A percentile compares a stretch with the other conserved stretches of the same genome.
Evolutionary conservation across 2,329 filamentous ascomycete species (phyloP).

Genomic region (Trichoderma oligosporum): DNA sequence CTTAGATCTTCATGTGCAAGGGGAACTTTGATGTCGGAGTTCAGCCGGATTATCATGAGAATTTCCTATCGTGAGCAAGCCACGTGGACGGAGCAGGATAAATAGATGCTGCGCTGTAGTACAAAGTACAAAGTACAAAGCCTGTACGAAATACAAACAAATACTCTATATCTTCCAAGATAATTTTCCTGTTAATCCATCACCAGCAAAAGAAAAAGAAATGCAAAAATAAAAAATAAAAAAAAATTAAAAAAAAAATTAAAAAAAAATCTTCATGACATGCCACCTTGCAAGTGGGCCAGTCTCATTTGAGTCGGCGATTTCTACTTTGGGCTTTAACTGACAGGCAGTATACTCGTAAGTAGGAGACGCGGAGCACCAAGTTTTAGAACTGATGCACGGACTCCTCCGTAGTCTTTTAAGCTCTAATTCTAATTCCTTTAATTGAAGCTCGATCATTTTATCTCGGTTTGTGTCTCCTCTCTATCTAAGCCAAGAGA

Average conservation of each 20-base stretch:
- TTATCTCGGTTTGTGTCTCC: too few relatives aligned
- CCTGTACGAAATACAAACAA: too few relatives aligned
- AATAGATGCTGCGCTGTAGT: too few relatives aligned
- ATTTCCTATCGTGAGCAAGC: neutral
- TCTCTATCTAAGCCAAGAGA: too few relatives aligned
- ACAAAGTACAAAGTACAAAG: neutral
- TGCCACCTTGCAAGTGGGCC: constrained; percentile 3
- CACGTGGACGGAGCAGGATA: neutral
- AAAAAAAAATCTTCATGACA: too few relatives aligned
- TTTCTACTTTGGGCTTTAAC: constrained; percentile 7
- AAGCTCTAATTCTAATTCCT: too few relatives aligned
- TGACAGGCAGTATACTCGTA: too few relatives aligned
- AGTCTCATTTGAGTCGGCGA: constrained; percentile 10
- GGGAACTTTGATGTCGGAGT: constrained; percentile 1
- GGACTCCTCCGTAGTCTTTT: too few relatives aligned
- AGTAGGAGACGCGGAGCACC: neutral
- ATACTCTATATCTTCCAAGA: too few relatives aligned
- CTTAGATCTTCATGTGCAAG: constrained; percentile 13
- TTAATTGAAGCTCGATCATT: too few relatives aligned
- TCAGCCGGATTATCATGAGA: constrained; percentile 13
- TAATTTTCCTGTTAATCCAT: neutral
- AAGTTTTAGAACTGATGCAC: neutral
- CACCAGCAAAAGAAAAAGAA: neutral
- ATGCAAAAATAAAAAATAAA: neutral
- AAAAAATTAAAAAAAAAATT: too few relatives aligned